phyloP scores from a whole-genome alignment of 164 flowering plant species.

The Vitis cinerea region DNA sequence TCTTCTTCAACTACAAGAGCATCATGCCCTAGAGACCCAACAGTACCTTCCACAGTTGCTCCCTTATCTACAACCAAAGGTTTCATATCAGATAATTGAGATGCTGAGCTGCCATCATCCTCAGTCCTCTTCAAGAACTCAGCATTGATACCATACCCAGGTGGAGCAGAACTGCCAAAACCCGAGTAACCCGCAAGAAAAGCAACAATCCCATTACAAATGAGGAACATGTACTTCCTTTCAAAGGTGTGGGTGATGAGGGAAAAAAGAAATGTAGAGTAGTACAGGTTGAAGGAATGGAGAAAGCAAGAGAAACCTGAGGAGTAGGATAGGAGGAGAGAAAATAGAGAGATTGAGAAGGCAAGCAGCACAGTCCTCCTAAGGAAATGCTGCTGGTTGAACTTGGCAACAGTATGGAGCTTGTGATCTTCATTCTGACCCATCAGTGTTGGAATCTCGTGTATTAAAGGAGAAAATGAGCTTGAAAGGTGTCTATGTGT shows the following conservation, averaged over 20 bases:
- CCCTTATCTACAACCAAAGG: neutral
- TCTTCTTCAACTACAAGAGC: conserved; percentile 1
- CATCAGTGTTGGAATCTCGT: neutral
- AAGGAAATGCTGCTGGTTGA: conserved; percentile 4
- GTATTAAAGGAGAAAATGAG: neutral
- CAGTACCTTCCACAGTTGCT: neutral
- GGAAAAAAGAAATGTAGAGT: conserved; percentile 22
- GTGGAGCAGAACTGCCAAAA: conserved; percentile 8
- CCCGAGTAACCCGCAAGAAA: conserved; percentile 35
- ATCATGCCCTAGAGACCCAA: neutral
- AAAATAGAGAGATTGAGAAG: conserved; percentile 27
- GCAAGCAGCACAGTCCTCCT: conserved; percentile 22
- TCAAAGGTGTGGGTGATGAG: conserved; percentile 30
- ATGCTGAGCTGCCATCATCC: neutral
- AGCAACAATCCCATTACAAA: conserved; percentile 58
- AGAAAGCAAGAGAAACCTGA: conserved; percentile 12
- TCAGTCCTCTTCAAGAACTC: neutral
- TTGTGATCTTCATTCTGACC: neutral
- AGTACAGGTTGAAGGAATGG: conserved; percentile 18
- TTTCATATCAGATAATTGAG: conserved; percentile 8
- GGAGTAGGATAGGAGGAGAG: conserved; percentile 24
- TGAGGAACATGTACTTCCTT: conserved; percentile 53
- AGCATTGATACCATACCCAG: neutral
- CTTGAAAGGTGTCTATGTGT: neutral
- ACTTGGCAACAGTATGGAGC: neutral